Evolutionary conservation across 2,329 filamentous ascomycete species (phyloP), one percentile per base, ranked within the genome.

Genomic region (Exophiala alcalophila): DNA sequence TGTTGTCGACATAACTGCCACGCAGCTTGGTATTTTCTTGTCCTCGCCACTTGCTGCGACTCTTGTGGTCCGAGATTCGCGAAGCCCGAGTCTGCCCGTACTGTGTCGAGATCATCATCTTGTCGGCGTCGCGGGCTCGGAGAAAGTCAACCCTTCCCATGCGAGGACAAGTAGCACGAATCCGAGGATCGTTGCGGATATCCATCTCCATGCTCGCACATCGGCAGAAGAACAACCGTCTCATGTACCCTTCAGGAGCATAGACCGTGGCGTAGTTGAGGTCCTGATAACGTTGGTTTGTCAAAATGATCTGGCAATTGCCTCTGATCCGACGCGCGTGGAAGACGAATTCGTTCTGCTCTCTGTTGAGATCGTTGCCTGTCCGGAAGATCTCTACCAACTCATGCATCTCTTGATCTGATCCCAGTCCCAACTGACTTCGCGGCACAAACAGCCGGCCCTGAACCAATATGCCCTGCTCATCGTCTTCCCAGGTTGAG

Each of bases 231-330:
- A 40, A 49, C 3, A 40, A n/a, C n/a, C n/a, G n/a, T n/a, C n/a
- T n/a, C n/a, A n/a, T n/a, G n/a, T n/a, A n/a, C n/a, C n/a, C n/a
- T n/a, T n/a, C n/a, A n/a, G n/a, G n/a, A n/a, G n/a, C n/a, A n/a
- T n/a, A n/a, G n/a, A n/a, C n/a, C n/a, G n/a, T n/a, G n/a, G n/a
- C 52, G 31, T 9, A 56, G 19, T 44, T 41, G 29, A 53, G 34
- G 2, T 42, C 42, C 0, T 74, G 73, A 29, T 70, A 79, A 0
- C 60, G 53, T 0, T 68, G 59, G 44, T 86, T 87, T 0, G 81
- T 86, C 2, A 73, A 61, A 0, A 68, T 56, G 0, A 85, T 60
- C 0, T 57, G 57, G 0, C 77, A 63, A 5, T 68, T 60, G 1
- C 60, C 49, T 2, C 65, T 53, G 0, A 81, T 63, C 0, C 65